Evolutionary conservation across 306 rosid genomes (phyloP).

Genomic region (Erythrophleum fordii): DNA sequence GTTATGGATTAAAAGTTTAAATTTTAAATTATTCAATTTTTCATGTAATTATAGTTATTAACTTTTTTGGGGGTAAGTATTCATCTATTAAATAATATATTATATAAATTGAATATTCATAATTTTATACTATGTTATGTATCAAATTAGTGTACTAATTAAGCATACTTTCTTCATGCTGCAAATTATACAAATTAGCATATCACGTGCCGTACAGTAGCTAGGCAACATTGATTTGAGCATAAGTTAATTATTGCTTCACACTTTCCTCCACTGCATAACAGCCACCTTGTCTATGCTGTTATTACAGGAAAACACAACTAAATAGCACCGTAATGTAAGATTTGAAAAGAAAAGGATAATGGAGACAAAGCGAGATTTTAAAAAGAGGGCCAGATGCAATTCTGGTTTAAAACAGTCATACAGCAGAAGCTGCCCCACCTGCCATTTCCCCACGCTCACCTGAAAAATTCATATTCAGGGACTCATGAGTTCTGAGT

Average conservation of each 20-base stretch:
- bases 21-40: no score
- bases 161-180: no score
- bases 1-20: no score
- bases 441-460: slow-evolving; percentile 86
- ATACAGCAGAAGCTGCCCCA: slow-evolving; percentile 48
- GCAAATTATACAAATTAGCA: no score
- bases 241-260: slow-evolving; percentile 5
- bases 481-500: not conserved
- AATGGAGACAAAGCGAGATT: not conserved
- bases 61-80: no score
- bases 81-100: no score
- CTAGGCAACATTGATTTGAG: no score
- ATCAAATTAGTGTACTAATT: no score
- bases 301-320: slow-evolving; percentile 19
- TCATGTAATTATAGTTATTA: no score
- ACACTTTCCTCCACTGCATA: not conserved
- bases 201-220: no score
- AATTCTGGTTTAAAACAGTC: slow-evolving; percentile 1
- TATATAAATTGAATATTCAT: no score
- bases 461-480: slow-evolving; percentile 49
- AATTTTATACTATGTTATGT: no score
- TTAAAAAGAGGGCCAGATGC: not conserved
- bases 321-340: not conserved
- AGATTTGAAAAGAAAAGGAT: slow-evolving; percentile 14
- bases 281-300: slow-evolving; percentile 1